Evolutionary conservation across 768 basidiomycete species (phyloP).

Genomic region (Lactifluus piperatus): DNA sequence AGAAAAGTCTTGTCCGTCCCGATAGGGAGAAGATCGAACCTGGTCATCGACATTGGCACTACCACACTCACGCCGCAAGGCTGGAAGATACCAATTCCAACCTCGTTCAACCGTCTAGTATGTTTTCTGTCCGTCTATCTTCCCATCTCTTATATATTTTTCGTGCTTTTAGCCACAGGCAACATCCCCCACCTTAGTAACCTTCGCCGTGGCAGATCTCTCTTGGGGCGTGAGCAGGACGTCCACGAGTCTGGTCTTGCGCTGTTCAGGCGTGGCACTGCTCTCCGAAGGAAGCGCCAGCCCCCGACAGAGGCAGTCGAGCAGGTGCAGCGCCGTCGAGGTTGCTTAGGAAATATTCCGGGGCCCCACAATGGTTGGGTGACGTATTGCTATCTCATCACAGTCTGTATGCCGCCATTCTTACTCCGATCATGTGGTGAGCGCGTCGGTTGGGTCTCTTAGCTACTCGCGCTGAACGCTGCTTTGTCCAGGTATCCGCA

Average conservation of each 20-base stretch:
- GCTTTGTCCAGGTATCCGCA: constrained; percentile 57
- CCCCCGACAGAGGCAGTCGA: constrained; percentile 34
- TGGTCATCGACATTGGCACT: constrained; percentile 89
- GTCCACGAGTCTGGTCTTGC: constrained; percentile 85
- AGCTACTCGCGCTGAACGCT: neutral
- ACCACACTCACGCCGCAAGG: constrained; percentile 77
- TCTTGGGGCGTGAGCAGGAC: constrained; percentile 87
- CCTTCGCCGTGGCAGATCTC: constrained; percentile 79
- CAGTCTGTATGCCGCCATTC: constrained; percentile 73
- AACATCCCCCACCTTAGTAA: constrained; percentile 54
- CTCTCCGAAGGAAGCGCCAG: constrained; percentile 61
- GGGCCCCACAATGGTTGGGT: constrained; percentile 94
- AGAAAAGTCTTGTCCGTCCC: constrained; percentile 87
- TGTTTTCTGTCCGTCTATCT: constrained; percentile 29
- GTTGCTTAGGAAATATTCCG: constrained; percentile 68
- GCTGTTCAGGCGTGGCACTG: constrained; percentile 82
- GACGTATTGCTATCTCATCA: constrained; percentile 84
- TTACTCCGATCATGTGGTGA: constrained; percentile 70
- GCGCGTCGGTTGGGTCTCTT: constrained; percentile 25
- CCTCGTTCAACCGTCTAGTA: constrained; percentile 77
- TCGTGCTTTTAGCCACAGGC: constrained; percentile 50
- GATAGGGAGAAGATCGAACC: constrained; percentile 97
- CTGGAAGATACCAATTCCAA: constrained; percentile 60
- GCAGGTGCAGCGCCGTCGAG: constrained; percentile 33
- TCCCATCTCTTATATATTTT: constrained; percentile 12